Percentiles rank a stretch among this genome's conserved stretches.
phyloP scores from a whole-genome alignment of 495 filamentous ascomycete species.

The Lichina pygmaea region DNA sequence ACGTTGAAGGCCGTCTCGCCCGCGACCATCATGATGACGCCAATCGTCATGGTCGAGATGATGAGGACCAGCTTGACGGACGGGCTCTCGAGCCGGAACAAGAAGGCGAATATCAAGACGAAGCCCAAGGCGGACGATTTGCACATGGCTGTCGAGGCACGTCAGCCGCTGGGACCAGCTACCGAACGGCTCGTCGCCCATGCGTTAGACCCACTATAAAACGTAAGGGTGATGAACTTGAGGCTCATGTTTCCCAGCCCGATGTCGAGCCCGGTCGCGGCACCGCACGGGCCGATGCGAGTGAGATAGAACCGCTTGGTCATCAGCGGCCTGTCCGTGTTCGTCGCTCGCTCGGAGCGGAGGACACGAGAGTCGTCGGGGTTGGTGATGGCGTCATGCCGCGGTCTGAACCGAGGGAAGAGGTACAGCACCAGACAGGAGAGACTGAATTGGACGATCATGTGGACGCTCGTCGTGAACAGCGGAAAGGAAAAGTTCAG shows the following conservation, averaged over 20 bases:
- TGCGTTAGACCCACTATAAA: slow-evolving; percentile 43
- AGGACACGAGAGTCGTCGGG: not conserved
- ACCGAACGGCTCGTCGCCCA: not conserved
- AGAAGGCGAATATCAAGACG: slow-evolving; percentile 82
- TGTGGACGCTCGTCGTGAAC: slow-evolving; percentile 86
- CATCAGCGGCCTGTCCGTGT: slow-evolving; percentile 35
- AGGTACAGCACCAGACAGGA: slow-evolving; percentile 55
- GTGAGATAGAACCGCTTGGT: slow-evolving; percentile 78
- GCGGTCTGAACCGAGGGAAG: slow-evolving; percentile 61
- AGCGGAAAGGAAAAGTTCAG: slow-evolving; percentile 84
- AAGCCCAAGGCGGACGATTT: slow-evolving; percentile 93
- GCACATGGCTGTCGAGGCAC: slow-evolving; percentile 53
- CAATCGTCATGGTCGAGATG: slow-evolving; percentile 77
- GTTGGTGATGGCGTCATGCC: slow-evolving; percentile 16
- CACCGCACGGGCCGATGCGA: slow-evolving; percentile 75
- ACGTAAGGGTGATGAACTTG: slow-evolving; percentile 86
- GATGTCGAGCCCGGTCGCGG: slow-evolving; percentile 86
- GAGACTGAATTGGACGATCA: slow-evolving; percentile 83
- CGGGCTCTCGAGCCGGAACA: slow-evolving; percentile 74
- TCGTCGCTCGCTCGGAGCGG: not conserved
- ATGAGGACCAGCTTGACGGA: slow-evolving; percentile 66
- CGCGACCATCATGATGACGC: slow-evolving; percentile 97
- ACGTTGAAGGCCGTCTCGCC: slow-evolving; percentile 81
- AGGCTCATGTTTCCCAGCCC: slow-evolving; percentile 88
- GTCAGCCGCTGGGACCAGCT: not conserved